A percentile compares a stretch with the other conserved stretches of the same genome.
These are phyloP conservation scores for Corrigiola litoralis DNA, from an alignment of 179 eudicot genomes.

Conservation along the genomic window DNA sequence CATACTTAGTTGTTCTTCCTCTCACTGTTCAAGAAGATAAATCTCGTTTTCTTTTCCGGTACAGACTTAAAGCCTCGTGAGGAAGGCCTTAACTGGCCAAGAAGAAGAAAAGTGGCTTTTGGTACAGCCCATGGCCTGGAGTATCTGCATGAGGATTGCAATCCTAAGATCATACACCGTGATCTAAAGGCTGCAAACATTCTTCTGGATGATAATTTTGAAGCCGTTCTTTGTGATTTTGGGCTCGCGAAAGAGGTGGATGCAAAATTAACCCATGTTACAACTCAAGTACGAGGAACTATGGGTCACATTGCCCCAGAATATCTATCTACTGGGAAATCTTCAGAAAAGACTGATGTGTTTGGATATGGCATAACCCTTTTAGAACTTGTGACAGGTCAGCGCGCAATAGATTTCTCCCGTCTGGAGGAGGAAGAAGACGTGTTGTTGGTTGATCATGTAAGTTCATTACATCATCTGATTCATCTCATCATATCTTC, in stretches of 20 bases:
- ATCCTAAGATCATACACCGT: conserved; percentile 93
- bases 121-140: conserved; percentile 92
- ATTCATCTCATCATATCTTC: background rate
- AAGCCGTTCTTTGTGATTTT: conserved; percentile 88
- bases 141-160: conserved; percentile 90
- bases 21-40: background rate
- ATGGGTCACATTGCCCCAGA: conserved; percentile 99
- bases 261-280: conserved; percentile 67
- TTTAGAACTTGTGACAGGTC: conserved; percentile 90
- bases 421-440: conserved; percentile 99
- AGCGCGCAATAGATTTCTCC: conserved; percentile 90
- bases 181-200: conserved; percentile 95
- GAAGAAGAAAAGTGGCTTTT: conserved; percentile 69
- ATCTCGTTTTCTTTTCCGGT: background rate
- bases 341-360: conserved; percentile 93
- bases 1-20: background rate
- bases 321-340: conserved; percentile 87
- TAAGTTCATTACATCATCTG: conserved; percentile 28
- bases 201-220: conserved; percentile 78
- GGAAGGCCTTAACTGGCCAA: conserved; percentile 79
- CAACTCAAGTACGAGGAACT: conserved; percentile 94
- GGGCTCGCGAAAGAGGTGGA: conserved; percentile 85
- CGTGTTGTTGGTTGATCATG: conserved; percentile 88
- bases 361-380: conserved; percentile 96
- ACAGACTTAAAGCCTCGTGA: conserved; percentile 78